Conservation (phyloP, 2,329 filamentous ascomycete species). For the Fusarium sp. region DNA sequence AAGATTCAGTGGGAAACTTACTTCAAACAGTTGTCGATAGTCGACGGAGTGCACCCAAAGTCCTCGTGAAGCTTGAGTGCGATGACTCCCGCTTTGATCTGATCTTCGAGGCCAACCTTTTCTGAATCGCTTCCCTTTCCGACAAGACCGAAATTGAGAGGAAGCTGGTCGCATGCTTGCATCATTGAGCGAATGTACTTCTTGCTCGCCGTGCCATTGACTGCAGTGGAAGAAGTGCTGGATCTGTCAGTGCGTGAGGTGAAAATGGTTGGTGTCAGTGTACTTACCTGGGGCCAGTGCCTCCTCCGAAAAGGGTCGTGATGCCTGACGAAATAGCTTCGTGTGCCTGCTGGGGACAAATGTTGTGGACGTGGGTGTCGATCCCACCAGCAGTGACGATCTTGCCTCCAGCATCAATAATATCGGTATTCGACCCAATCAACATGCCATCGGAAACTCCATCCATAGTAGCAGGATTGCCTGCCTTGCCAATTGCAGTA, state of each 20-base stretch:
- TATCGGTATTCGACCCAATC: not conserved
- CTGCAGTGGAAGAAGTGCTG: not conserved
- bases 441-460: not conserved
- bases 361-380: not conserved
- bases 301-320: not conserved
- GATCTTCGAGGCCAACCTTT: not conserved
- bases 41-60: not conserved
- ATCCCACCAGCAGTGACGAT: not conserved
- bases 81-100: not conserved
- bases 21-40: not conserved
- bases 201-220: not conserved
- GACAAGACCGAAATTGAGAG: not conserved
- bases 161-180: not conserved
- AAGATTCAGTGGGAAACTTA: not conserved
- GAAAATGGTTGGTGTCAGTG: not conserved
- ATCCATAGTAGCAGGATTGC: not conserved
- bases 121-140: not conserved
- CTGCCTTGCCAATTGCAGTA: not conserved
- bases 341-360: not conserved
- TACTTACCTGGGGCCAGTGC: not conserved
- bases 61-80: not conserved
- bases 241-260: not conserved
- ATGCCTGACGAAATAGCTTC: not conserved
- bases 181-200: not conserved
- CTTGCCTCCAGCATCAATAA: not conserved